Conservation (phyloP, 140 eudicot genomes). For the Stevia rebaudiana region DNA sequence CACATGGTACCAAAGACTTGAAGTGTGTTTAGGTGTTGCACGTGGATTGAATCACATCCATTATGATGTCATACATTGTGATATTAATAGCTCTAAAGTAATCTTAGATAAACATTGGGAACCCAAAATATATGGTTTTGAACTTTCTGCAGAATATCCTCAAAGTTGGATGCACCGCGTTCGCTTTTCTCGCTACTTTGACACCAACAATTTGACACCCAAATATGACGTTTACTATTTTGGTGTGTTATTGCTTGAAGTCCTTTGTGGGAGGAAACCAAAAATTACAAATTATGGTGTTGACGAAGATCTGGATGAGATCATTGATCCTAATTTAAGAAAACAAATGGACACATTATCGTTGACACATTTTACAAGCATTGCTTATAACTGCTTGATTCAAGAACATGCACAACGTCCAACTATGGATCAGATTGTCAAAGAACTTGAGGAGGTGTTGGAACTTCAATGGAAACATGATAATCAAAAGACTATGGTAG, state of each 20-base stretch:
- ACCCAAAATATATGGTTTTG: constrained; percentile 28
- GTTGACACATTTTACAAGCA: not conserved
- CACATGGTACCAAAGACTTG: not conserved
- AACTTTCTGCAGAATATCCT: constrained; percentile 11
- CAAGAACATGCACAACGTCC: not conserved
- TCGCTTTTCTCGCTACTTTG: constrained; percentile 7
- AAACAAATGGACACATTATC: not conserved
- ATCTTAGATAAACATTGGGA: constrained; percentile 18
- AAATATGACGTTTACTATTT: constrained; percentile 25
- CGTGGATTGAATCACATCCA: not conserved
- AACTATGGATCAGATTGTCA: constrained; percentile 15
- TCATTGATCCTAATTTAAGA: constrained; percentile 5
- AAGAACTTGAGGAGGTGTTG: not conserved
- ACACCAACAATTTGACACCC: constrained; percentile 15
- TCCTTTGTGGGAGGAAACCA: constrained; percentile 10
- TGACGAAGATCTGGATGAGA: not conserved
- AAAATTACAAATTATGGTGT: not conserved
- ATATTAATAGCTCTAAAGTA: constrained; percentile 13
- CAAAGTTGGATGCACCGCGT: constrained; percentile 2
- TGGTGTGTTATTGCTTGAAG: constrained; percentile 34
- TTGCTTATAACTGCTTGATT: constrained; percentile 3
- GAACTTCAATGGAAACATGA: constrained; percentile 2
- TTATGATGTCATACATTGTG: constrained; percentile 9
- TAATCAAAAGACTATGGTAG: not conserved
- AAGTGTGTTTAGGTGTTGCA: not conserved